Evolutionary conservation across 768 basidiomycete genomes (phyloP).

Genomic region (Kwoniella shandongensis): DNA sequence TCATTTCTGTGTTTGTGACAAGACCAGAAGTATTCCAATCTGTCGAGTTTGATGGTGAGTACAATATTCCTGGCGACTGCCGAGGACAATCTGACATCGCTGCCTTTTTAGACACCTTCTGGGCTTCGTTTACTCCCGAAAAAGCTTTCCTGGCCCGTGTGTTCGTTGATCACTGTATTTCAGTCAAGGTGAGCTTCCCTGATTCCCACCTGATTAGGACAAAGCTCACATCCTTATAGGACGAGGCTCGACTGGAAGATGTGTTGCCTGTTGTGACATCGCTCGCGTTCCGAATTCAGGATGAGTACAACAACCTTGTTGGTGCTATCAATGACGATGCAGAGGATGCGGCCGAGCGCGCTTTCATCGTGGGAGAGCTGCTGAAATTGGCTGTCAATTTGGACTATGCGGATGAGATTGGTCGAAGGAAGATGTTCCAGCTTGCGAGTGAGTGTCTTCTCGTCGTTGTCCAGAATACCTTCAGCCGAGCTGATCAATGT

Average conservation of each 20-base stretch:
- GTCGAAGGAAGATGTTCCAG: constrained; percentile 79
- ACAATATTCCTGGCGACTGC: not conserved
- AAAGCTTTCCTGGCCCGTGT: constrained; percentile 77
- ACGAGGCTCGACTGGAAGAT: constrained; percentile 65
- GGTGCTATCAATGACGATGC: constrained; percentile 50
- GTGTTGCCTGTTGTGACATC: constrained; percentile 79
- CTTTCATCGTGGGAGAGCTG: constrained; percentile 77
- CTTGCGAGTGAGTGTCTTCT: constrained; percentile 70
- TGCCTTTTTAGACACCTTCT: constrained; percentile 64
- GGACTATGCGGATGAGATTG: constrained; percentile 91
- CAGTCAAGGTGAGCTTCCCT: constrained; percentile 54
- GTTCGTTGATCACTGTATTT: constrained; percentile 72
- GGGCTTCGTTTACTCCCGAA: constrained; percentile 69
- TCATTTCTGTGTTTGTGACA: constrained; percentile 69
- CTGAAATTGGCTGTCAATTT: constrained; percentile 73
- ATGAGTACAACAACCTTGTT: constrained; percentile 65
- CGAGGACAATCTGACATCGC: no score
- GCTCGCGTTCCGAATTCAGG: constrained; percentile 73
- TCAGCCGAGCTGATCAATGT: no score
- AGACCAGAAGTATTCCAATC: constrained; percentile 66
- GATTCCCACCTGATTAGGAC: no score
- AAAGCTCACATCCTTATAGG: no score
- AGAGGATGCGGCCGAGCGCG: constrained; percentile 54
- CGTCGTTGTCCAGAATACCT: not conserved
- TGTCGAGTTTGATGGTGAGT: constrained; percentile 69